These are phyloP conservation scores for Onygenales sp. DNA, from an alignment of 2,329 filamentous ascomycete genomes.

Conservation along the genomic window DNA sequence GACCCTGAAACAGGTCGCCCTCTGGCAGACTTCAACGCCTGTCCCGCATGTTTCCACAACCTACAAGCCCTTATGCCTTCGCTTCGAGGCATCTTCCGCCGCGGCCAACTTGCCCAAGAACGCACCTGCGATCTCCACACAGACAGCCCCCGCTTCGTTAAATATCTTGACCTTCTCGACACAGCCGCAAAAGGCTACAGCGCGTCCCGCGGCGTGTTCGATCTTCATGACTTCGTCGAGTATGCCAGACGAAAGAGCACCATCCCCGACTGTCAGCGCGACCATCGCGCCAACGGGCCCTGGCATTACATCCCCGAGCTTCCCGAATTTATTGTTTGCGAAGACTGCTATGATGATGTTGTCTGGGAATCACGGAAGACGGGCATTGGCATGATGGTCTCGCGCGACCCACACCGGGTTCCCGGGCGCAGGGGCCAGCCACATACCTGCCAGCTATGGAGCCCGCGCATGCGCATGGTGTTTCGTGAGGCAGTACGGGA, in stretches of 20 bases:
- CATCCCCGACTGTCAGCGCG: conserved; percentile 55
- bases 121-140: conserved; percentile 63
- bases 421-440: conserved; percentile 35
- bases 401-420: conserved; percentile 49
- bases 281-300: conserved; percentile 51
- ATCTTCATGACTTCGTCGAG: conserved; percentile 54
- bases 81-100: conserved; percentile 55
- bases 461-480: conserved; percentile 63
- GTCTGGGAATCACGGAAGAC: conserved; percentile 57
- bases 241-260: conserved; percentile 51
- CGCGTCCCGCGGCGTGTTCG: conserved; percentile 21
- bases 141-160: conserved; percentile 45
- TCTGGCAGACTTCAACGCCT: conserved; percentile 65
- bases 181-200: conserved; percentile 39
- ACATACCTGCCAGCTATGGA: conserved; percentile 69
- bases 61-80: conserved; percentile 65
- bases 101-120: conserved; percentile 36
- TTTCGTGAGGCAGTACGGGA: conserved; percentile 58
- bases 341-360: conserved; percentile 74
- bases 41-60: conserved; percentile 61
- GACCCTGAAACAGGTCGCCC: conserved; percentile 57
- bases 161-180: conserved; percentile 49
- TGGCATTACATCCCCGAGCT: conserved; percentile 74
- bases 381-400: conserved; percentile 44
- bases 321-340: conserved; percentile 73